Evolutionary conservation across 768 basidiomycete species (phyloP).

Genomic region (Rossbeevera mucosa): DNA sequence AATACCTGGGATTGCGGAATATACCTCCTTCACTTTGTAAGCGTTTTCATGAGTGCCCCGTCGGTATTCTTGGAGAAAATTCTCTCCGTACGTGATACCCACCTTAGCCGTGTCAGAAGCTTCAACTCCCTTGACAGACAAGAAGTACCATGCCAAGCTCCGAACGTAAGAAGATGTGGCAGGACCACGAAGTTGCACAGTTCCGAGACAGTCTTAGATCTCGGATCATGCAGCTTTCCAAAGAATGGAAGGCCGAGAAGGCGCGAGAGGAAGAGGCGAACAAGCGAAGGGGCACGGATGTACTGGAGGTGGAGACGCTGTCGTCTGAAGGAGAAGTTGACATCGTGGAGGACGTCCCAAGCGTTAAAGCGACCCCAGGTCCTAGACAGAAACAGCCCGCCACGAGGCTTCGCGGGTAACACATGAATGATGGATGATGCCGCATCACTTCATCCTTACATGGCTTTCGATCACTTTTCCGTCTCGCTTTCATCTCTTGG

Average conservation of each 20-base stretch:
- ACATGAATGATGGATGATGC: conserved; percentile 5
- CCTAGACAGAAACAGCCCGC: conserved; percentile 15
- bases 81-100: conserved; percentile 21
- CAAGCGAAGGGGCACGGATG: conserved; percentile 24
- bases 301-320: conserved; percentile 13
- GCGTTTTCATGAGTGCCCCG: conserved; percentile 69
- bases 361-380: conserved; percentile 7
- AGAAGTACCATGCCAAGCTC: conserved; percentile 31
- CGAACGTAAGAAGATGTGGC: conserved; percentile 49
- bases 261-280: conserved; percentile 33
- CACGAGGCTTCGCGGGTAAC: conserved; percentile 28
- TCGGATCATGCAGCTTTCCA: conserved; percentile 46
- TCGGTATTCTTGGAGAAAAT: conserved; percentile 47
- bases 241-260: conserved; percentile 45
- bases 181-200: conserved; percentile 40
- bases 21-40: conserved; percentile 83
- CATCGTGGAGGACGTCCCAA: conserved; percentile 32
- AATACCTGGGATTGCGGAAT: conserved; percentile 93
- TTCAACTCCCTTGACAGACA: conserved; percentile 18
- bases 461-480: conserved; percentile 5
- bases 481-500: not conserved
- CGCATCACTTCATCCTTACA: not conserved
- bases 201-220: conserved; percentile 44
- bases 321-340: conserved; percentile 40
- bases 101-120: not conserved